Conservation (phyloP, 164 flowering plant species). For the Pachysandra terminalis region DNA sequence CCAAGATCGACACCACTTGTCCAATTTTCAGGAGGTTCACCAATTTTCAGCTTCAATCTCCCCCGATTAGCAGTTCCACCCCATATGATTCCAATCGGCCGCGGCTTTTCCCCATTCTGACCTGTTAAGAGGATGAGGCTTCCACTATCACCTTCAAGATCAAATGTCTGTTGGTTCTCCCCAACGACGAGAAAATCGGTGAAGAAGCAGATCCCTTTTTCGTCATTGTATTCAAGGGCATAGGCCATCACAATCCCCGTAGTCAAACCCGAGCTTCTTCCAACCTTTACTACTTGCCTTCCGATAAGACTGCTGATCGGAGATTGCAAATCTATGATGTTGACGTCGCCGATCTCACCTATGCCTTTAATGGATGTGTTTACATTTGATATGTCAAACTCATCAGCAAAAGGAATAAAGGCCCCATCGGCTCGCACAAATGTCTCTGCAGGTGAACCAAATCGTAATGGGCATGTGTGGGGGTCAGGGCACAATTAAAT, state of each 20-base stretch:
- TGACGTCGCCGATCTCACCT: constrained; percentile 78
- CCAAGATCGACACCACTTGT: constrained; percentile 98
- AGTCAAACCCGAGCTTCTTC: constrained; percentile 95
- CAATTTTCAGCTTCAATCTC: constrained; percentile 79
- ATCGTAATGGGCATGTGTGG: constrained; percentile 19
- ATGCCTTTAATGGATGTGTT: constrained; percentile 73
- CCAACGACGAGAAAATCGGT: constrained; percentile 96
- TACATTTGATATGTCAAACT: constrained; percentile 60
- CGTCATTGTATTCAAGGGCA: constrained; percentile 91
- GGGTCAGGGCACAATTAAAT: constrained; percentile 22
- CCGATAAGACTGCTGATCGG: constrained; percentile 75
- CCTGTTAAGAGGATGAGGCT: constrained; percentile 80
- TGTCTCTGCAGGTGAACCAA: constrained; percentile 61
- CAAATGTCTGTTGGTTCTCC: constrained; percentile 89
- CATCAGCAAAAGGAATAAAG: constrained; percentile 87
- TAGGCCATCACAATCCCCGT: constrained; percentile 89
- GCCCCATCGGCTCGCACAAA: constrained; percentile 97
- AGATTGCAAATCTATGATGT: constrained; percentile 72
- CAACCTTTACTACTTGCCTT: constrained; percentile 81
- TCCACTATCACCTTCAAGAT: constrained; percentile 97
- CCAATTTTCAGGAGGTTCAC: constrained; percentile 92
- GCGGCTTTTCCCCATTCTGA: constrained; percentile 62
- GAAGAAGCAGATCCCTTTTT: constrained; percentile 89
- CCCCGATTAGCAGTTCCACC: constrained; percentile 99
- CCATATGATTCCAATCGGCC: constrained; percentile 93